A percentile compares a stretch with the other conserved stretches of the same genome.
Conservation (phyloP, 345 rosid species). For the Salix brachista region DNA sequence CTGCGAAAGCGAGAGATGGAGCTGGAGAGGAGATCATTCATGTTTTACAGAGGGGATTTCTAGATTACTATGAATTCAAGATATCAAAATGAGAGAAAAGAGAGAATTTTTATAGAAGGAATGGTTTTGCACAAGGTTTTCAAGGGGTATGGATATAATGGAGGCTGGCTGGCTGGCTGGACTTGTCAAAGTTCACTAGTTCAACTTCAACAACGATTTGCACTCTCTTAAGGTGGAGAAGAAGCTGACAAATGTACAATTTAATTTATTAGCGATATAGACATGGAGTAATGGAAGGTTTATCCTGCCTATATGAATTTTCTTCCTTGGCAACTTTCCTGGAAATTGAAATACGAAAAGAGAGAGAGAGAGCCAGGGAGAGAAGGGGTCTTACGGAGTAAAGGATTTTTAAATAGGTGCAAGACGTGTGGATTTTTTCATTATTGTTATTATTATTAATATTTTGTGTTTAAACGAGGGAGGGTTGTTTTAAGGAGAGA, state of each 20-base stretch:
- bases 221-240: neutral
- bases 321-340: neutral
- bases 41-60: conserved; percentile 2
- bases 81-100: neutral
- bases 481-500: neutral
- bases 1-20: conserved; percentile 55
- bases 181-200: neutral
- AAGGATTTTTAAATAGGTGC: neutral
- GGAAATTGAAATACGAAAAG: neutral
- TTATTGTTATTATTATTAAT: too few relatives aligned
- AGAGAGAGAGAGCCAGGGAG: neutral
- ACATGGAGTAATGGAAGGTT: neutral
- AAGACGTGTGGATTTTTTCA: neutral
- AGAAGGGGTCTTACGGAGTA: neutral
- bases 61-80: neutral
- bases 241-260: neutral
- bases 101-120: neutral
- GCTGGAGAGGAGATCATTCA: conserved; percentile 80
- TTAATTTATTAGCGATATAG: neutral
- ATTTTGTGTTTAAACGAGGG: neutral
- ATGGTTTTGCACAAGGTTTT: neutral
- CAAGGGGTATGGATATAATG: neutral
- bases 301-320: neutral
- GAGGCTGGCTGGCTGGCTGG: neutral
- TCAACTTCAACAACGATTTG: neutral